These are phyloP conservation scores for Colletotrichum sp. DNA, from an alignment of 2,329 filamentous ascomycete genomes.

Conservation along the genomic window DNA sequence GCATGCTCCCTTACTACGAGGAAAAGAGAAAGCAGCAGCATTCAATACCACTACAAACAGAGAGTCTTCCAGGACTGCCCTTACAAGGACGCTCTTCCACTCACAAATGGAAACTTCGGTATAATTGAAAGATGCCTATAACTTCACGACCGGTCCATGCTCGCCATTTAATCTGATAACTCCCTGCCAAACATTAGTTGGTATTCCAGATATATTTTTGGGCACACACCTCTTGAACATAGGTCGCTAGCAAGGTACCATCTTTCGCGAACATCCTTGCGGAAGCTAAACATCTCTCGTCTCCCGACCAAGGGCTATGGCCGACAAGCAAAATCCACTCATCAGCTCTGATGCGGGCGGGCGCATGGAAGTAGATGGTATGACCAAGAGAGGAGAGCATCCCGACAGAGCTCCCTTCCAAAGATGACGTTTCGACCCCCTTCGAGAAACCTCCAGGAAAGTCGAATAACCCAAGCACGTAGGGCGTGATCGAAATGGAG, in stretches of 20 bases:
- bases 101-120: too few relatives aligned
- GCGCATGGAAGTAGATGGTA: not conserved
- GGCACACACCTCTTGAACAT: not conserved
- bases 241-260: not conserved
- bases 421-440: not conserved
- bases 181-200: not conserved
- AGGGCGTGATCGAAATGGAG: not conserved
- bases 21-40: too few relatives aligned
- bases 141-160: rapidly evolving
- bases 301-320: not conserved
- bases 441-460: not conserved
- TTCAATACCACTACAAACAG: too few relatives aligned
- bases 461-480: not conserved
- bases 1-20: too few relatives aligned
- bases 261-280: not conserved
- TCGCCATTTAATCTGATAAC: not conserved
- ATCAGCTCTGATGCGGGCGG: not conserved
- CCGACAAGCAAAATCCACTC: not conserved
- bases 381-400: not conserved
- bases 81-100: not conserved
- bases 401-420: not conserved
- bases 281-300: not conserved
- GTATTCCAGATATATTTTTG: rapidly evolving
- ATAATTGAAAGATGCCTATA: not conserved
- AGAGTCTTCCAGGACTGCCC: not conserved